phyloP scores from a whole-genome alignment of 768 basidiomycete species.

The Royoungia palumana region DNA sequence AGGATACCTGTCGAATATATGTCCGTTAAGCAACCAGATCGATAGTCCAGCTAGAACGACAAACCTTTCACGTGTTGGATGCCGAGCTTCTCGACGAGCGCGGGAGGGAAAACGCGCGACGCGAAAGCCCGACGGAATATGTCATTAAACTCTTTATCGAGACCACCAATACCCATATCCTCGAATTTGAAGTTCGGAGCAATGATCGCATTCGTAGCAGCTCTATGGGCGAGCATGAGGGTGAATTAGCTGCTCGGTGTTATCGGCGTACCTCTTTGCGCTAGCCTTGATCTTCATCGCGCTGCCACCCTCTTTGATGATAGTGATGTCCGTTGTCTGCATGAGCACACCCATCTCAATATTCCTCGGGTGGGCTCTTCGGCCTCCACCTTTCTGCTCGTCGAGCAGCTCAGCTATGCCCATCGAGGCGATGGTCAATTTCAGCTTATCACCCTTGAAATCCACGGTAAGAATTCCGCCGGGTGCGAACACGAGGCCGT shows the following conservation, averaged over 20 bases:
- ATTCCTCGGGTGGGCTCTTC: conserved; percentile 29
- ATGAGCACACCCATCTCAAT: conserved; percentile 70
- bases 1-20: conserved; percentile 64
- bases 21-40: not conserved
- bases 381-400: conserved; percentile 48
- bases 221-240: conserved; percentile 43
- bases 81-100: conserved; percentile 93
- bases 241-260: not conserved
- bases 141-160: conserved; percentile 90
- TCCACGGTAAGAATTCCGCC: conserved; percentile 81
- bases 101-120: conserved; percentile 96
- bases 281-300: conserved; percentile 89
- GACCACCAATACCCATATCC: conserved; percentile 99
- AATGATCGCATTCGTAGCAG: conserved; percentile 91
- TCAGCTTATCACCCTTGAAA: conserved; percentile 82
- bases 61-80: conserved; percentile 97
- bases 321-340: conserved; percentile 87
- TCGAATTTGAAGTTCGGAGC: conserved; percentile 99
- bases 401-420: conserved; percentile 59
- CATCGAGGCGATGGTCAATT: conserved; percentile 61
- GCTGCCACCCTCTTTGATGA: conserved; percentile 80
- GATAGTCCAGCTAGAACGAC: conserved; percentile 5
- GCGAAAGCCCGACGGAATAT: conserved; percentile 99
- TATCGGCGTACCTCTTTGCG: conserved; percentile 69
- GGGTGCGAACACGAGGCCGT: conserved; percentile 62